Evolutionary conservation across 257 asterid species (phyloP).

Genomic region (Solanum chilense): DNA sequence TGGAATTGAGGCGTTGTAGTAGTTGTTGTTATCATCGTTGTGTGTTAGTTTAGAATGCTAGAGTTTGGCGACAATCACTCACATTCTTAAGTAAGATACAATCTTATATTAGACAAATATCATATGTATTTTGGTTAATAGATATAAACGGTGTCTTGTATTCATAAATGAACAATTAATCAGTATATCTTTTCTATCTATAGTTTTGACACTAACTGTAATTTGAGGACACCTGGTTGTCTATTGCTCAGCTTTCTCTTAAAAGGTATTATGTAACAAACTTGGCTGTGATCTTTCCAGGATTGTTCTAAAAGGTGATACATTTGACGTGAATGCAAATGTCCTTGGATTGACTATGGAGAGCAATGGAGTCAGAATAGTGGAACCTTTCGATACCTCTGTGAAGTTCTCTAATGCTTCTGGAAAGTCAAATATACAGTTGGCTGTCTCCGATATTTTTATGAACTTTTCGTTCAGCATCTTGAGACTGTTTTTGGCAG

Average conservation of each 20-base stretch:
- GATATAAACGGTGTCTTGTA: neutral
- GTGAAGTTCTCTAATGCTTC: constrained; percentile 50
- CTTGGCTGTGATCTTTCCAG: constrained; percentile 35
- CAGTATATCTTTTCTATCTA: neutral
- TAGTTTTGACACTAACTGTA: neutral
- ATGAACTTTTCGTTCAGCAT: constrained; percentile 94
- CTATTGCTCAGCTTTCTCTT: neutral
- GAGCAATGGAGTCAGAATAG: constrained; percentile 87
- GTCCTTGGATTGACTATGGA: constrained; percentile 84
- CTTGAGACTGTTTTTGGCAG: constrained; percentile 76
- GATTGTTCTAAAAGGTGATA: constrained; percentile 65
- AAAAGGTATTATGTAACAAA: neutral
- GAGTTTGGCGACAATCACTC: neutral
- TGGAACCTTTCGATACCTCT: constrained; percentile 93
- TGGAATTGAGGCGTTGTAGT: neutral
- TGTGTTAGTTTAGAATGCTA: neutral
- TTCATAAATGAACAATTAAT: neutral
- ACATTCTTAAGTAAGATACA: neutral
- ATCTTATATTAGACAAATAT: neutral
- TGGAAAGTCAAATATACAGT: constrained; percentile 63
- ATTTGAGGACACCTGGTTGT: neutral
- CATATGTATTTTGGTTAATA: neutral
- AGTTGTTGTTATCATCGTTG: neutral
- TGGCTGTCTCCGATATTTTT: constrained; percentile 73
- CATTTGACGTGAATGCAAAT: constrained; percentile 57